phyloP scores from a whole-genome alignment of 2,329 filamentous ascomycete species.

The Fusarium fracticaudum region DNA sequence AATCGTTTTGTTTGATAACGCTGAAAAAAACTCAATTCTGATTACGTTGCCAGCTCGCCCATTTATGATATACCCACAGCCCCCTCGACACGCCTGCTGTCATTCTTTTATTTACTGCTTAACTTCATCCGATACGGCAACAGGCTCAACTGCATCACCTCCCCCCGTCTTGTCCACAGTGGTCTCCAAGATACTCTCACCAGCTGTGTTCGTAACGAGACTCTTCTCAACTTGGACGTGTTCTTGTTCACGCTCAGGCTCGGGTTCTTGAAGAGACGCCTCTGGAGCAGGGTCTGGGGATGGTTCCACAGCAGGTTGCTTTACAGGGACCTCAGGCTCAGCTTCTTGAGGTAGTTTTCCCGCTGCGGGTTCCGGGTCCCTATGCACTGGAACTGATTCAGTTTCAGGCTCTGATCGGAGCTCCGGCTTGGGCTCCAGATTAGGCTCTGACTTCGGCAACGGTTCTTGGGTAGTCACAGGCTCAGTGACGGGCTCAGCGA shows the following conservation, averaged over 20 bases:
- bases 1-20: not conserved
- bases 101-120: conserved; percentile 38
- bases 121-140: conserved; percentile 49
- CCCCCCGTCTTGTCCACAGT: conserved; percentile 49
- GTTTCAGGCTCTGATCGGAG: conserved; percentile 18
- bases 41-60: conserved; percentile 12
- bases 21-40: not conserved
- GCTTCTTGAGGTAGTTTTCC: conserved; percentile 21
- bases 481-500: not conserved
- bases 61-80: conserved; percentile 8
- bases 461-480: conserved; percentile 2
- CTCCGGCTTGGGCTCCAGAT: conserved; percentile 19
- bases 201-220: conserved; percentile 54
- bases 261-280: not conserved
- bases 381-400: conserved; percentile 22
- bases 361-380: conserved; percentile 17
- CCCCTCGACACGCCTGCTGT: not conserved
- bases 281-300: conserved; percentile 11
- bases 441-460: conserved; percentile 6
- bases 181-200: conserved; percentile 55
- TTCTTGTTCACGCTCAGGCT: not conserved
- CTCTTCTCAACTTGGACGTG: conserved; percentile 45
- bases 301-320: conserved; percentile 28
- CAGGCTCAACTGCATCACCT: conserved; percentile 47
- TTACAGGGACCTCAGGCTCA: conserved; percentile 15